Conservation (phyloP, 116 monocot genomes). For the Phalaenopsis hybrid region DNA sequence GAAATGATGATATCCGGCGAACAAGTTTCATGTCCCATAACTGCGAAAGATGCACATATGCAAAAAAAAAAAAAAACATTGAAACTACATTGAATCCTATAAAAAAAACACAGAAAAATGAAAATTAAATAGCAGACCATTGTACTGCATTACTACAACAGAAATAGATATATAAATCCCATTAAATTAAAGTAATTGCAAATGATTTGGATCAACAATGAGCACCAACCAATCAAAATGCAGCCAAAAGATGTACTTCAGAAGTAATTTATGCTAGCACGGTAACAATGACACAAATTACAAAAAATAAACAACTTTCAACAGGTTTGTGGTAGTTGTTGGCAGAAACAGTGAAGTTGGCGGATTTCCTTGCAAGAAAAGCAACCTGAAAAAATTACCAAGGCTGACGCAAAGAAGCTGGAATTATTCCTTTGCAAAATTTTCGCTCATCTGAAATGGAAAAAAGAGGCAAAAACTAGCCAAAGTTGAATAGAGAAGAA, state of each 20-base stretch:
- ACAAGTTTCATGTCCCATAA: slow-evolving; percentile 70
- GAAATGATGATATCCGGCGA: slow-evolving; percentile 50
- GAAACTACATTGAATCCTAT: not conserved
- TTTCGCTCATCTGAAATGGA: too few species aligned
- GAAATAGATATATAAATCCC: not conserved
- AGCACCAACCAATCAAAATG: not conserved
- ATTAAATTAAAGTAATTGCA: not conserved
- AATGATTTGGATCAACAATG: not conserved
- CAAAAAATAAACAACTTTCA: not conserved
- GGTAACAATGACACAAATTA: not conserved
- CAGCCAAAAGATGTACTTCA: not conserved
- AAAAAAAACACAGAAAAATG: not conserved
- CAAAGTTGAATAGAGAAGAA: too few species aligned
- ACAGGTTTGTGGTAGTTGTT: not conserved
- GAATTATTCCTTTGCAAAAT: too few species aligned
- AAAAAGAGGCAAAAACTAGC: too few species aligned
- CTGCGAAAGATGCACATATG: slow-evolving; percentile 31
- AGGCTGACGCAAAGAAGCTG: too few species aligned
- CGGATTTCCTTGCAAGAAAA: not conserved
- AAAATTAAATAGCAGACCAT: not conserved
- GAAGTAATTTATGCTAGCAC: not conserved
- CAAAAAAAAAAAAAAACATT: not conserved
- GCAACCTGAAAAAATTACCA: not conserved
- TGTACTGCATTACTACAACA: not conserved
- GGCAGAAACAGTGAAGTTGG: not conserved